phyloP scores from a whole-genome alignment of 129 eudicot genomes.

The Helichrysum umbraculigerum region DNA sequence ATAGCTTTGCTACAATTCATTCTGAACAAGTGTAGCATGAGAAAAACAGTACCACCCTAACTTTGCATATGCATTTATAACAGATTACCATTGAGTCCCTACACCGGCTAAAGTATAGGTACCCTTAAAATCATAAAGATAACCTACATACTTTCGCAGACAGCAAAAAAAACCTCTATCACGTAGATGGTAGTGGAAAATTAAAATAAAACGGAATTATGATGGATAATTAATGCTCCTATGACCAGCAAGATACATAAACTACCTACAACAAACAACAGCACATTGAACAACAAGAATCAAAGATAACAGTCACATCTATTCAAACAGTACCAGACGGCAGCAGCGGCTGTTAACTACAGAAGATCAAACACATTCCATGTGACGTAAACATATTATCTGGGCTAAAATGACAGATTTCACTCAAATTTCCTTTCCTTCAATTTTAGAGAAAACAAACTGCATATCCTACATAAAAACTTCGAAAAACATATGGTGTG shows the following conservation, averaged over 20 bases:
- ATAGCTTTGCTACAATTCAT: background rate
- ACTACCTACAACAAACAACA: background rate
- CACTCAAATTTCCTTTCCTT: background rate
- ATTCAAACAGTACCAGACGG: background rate
- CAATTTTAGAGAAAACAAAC: background rate
- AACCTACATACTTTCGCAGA: background rate
- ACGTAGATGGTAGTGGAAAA: background rate
- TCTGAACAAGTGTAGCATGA: background rate
- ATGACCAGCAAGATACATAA: background rate
- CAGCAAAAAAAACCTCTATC: background rate
- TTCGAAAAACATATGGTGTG: background rate
- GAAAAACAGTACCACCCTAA: conserved; percentile 2
- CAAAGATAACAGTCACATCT: background rate
- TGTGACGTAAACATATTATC: background rate
- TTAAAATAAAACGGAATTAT: background rate
- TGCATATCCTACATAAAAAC: background rate
- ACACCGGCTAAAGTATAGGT: background rate
- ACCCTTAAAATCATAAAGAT: conserved; percentile 3
- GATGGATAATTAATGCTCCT: background rate
- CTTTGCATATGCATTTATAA: conserved; percentile 7
- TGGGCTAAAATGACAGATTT: background rate
- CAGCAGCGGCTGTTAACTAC: background rate
- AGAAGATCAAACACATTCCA: background rate
- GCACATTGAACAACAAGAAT: background rate
- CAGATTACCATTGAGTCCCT: background rate